Conservation (phyloP, 805 yeast genomes). For the Starmerella ratchasimensis region DNA sequence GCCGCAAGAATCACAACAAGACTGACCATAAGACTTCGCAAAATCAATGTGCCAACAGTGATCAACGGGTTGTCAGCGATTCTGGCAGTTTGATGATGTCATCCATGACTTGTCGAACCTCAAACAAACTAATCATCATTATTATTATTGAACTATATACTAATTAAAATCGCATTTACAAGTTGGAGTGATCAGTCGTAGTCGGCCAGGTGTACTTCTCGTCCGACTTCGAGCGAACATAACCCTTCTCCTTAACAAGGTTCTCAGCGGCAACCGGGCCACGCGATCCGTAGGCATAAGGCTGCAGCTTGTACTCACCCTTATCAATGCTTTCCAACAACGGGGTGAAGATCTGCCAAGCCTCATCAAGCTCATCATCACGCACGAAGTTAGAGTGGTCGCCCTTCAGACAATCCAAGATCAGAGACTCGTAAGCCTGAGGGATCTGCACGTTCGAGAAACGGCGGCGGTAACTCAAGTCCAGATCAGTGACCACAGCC, state of each 20-base stretch:
- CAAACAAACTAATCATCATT: too few relatives aligned
- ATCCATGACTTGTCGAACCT: too few relatives aligned
- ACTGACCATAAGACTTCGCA: too few relatives aligned
- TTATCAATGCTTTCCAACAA: slow-evolving; percentile 68
- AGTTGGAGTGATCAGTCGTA: slow-evolving; percentile 10
- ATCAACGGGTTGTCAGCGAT: too few relatives aligned
- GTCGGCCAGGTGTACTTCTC: slow-evolving; percentile 79
- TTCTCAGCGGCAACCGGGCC: slow-evolving; percentile 59
- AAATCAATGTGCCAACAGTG: too few relatives aligned
- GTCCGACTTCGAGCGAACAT: slow-evolving; percentile 41
- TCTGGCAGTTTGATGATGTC: too few relatives aligned
- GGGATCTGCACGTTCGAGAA: slow-evolving; percentile 88
- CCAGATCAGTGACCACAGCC: slow-evolving; percentile 78
- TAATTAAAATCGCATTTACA: slow-evolving; percentile 1
- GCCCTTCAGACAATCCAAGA: slow-evolving; percentile 77
- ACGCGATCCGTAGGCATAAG: slow-evolving; percentile 80
- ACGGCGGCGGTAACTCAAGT: slow-evolving; percentile 68
- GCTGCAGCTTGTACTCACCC: slow-evolving; percentile 40
- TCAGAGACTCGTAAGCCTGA: slow-evolving; percentile 92
- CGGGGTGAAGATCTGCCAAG: slow-evolving; percentile 92
- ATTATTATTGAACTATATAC: too few relatives aligned
- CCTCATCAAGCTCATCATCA: slow-evolving; percentile 88
- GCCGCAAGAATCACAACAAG: too few relatives aligned
- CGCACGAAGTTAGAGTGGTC: slow-evolving; percentile 96
- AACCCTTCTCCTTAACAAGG: slow-evolving; percentile 59